A percentile compares a stretch with the other conserved stretches of the same genome.
Conservation (phyloP, 192 early-diverging fungal genomes). For the Podila verticillata region DNA sequence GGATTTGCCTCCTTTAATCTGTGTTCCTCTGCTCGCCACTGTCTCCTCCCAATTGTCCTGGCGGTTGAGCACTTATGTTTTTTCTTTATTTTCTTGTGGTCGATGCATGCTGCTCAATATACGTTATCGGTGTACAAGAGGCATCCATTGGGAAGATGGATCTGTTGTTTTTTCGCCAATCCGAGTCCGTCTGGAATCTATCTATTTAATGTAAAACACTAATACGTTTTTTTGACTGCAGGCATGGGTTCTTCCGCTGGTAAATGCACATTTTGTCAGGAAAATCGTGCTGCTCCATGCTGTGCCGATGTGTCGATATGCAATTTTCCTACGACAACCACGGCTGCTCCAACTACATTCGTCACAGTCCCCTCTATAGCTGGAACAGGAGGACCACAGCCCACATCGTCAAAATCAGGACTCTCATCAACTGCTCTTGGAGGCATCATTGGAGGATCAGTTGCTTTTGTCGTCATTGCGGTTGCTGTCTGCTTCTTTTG, state of each 20-base stretch:
- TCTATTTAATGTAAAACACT: not conserved
- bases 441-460: conserved; percentile 37
- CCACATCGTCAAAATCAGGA: not conserved
- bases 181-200: not conserved
- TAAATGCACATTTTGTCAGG: conserved; percentile 22
- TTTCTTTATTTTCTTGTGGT: not conserved
- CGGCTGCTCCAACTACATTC: not conserved
- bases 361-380: not conserved
- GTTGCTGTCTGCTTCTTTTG: conserved; percentile 10
- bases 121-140: too few relatives aligned
- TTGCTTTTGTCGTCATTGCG: conserved; percentile 17
- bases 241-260: conserved; percentile 6
- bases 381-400: not conserved
- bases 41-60: not conserved
- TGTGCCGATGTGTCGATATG: conserved; percentile 17
- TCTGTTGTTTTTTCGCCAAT: not conserved
- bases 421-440: conserved; percentile 1
- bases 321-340: conserved; percentile 1
- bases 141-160: too few relatives aligned
- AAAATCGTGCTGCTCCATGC: conserved; percentile 14
- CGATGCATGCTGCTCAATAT: too few relatives aligned
- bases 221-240: conserved; percentile 5
- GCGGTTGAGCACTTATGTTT: not conserved
- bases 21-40: not conserved
- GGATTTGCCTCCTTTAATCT: not conserved